Percentiles rank a stretch among this genome's conserved stretches.
Evolutionary conservation across 805 yeast genomes (phyloP).

Genomic region (Alloascoidea hylecoeti): DNA sequence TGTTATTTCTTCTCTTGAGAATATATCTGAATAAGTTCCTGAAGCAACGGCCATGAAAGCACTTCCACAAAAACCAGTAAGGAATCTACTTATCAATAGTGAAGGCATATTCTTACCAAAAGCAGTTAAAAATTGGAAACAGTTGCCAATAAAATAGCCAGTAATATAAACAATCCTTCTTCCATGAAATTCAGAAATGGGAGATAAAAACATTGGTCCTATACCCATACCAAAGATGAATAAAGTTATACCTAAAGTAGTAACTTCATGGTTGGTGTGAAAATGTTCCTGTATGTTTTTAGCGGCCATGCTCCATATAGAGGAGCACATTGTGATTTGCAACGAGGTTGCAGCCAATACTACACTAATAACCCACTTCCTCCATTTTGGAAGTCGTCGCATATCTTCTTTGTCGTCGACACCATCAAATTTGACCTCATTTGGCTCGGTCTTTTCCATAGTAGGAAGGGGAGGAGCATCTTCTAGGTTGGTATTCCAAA

Average conservation of each 20-base stretch:
- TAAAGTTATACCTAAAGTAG: constrained; percentile 39
- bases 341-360: constrained; percentile 41
- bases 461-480: no score
- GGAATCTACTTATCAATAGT: constrained; percentile 46
- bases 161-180: constrained; percentile 35
- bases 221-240: constrained; percentile 50
- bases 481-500: not conserved
- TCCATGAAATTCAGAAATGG: constrained; percentile 44
- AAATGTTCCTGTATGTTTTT: constrained; percentile 32
- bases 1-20: constrained; percentile 45
- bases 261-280: constrained; percentile 41
- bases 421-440: constrained; percentile 16
- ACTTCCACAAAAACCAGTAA: constrained; percentile 63
- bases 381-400: constrained; percentile 22
- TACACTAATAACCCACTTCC: constrained; percentile 43
- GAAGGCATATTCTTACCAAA: constrained; percentile 47
- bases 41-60: constrained; percentile 68
- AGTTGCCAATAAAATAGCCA: constrained; percentile 28
- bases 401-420: constrained; percentile 19
- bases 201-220: constrained; percentile 50
- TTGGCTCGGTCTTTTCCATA: constrained; percentile 7
- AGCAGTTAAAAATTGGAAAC: constrained; percentile 41
- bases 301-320: constrained; percentile 51
- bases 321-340: constrained; percentile 54
- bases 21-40: constrained; percentile 64